A percentile compares a stretch with the other conserved stretches of the same genome.
Conservation (phyloP, 2,329 filamentous ascomycete genomes). For the Passalora sequoiae region DNA sequence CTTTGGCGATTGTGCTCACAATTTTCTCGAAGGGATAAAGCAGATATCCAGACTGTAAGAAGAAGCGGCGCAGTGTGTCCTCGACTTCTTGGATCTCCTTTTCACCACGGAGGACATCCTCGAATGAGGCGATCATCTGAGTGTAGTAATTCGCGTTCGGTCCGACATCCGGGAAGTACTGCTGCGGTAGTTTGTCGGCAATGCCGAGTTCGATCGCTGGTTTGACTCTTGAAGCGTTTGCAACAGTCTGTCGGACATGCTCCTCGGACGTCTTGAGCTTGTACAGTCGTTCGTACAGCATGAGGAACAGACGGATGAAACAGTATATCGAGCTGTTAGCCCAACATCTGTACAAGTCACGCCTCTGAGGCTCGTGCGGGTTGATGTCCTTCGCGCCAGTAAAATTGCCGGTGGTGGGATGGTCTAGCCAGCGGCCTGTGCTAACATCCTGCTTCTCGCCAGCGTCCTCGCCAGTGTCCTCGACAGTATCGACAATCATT, state of each 20-base stretch:
- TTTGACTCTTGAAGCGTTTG: slow-evolving; percentile 67
- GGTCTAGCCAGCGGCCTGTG: slow-evolving; percentile 59
- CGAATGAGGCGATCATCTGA: slow-evolving; percentile 77
- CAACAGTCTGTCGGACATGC: slow-evolving; percentile 67
- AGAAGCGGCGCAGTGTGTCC: slow-evolving; percentile 85
- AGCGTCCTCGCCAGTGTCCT: slow-evolving; percentile 19
- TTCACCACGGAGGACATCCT: slow-evolving; percentile 77
- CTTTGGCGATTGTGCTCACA: slow-evolving; percentile 72
- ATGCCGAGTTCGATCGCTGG: slow-evolving; percentile 80
- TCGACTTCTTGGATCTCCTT: slow-evolving; percentile 80
- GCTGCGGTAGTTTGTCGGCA: slow-evolving; percentile 66
- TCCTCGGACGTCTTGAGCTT: slow-evolving; percentile 76
- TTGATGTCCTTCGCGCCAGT: slow-evolving; percentile 61
- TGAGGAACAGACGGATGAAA: slow-evolving; percentile 90
- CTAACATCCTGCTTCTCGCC: slow-evolving; percentile 54
- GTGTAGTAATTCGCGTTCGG: slow-evolving; percentile 72
- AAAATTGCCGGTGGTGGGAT: slow-evolving; percentile 54
- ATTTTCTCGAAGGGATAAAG: slow-evolving; percentile 90
- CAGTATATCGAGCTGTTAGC: slow-evolving; percentile 87
- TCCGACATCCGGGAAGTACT: slow-evolving; percentile 67
- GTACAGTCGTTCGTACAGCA: slow-evolving; percentile 77
- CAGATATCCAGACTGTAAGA: slow-evolving; percentile 85
- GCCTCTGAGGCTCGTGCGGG: slow-evolving; percentile 71
- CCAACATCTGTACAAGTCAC: slow-evolving; percentile 82
- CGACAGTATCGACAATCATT: slow-evolving; percentile 45